phyloP scores from a whole-genome alignment of 139 green algal species.

The Tetraselmis chui region DNA sequence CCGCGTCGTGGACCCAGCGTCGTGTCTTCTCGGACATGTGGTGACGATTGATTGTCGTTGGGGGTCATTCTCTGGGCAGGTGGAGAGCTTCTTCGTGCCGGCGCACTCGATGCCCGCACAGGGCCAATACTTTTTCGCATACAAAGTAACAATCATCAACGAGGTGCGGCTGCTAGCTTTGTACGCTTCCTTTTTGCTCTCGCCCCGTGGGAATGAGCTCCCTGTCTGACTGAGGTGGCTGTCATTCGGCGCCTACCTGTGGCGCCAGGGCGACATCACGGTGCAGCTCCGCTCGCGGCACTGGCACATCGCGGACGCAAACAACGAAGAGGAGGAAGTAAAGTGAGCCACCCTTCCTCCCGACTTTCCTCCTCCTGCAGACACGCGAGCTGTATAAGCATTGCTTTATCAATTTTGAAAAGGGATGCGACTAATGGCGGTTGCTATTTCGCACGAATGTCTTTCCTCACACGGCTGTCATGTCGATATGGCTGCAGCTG shows the following conservation, averaged over 20 bases:
- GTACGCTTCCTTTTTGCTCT: no score
- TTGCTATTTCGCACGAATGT: neutral
- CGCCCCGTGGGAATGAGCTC: no score
- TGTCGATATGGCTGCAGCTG: neutral
- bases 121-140: slow-evolving; percentile 52
- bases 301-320: slow-evolving; percentile 53
- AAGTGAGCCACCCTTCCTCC: slow-evolving; percentile 10
- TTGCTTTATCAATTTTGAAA: neutral
- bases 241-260: neutral
- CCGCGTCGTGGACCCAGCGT: no score
- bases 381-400: neutral
- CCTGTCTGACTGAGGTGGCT: no score
- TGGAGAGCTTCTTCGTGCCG: slow-evolving; percentile 36
- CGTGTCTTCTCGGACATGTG: no score
- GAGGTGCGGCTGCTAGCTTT: slow-evolving; percentile 9
- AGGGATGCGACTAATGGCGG: neutral
- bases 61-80: no score
- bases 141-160: slow-evolving; percentile 45
- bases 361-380: neutral
- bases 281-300: slow-evolving; percentile 44
- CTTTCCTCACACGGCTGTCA: neutral
- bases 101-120: slow-evolving; percentile 29
- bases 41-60: no score
- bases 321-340: slow-evolving; percentile 49
- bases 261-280: slow-evolving; percentile 2